Base-by-base conservation (phyloP, 1,284 basidiomycete species). In the Sporisorium exsertum region DNA sequence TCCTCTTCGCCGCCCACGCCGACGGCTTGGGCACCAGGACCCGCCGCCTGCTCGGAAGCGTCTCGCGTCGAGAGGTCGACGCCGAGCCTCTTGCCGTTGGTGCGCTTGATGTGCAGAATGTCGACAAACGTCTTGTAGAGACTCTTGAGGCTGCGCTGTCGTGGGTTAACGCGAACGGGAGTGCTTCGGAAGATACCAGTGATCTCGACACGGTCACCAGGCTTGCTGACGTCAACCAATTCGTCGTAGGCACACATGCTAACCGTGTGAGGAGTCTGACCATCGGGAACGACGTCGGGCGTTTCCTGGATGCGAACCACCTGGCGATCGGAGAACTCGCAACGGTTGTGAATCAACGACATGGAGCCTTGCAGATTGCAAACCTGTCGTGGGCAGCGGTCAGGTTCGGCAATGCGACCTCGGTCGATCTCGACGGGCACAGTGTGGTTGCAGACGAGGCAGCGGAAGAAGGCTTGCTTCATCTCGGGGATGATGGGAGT, bases 401-500 rank as follows among this genome's bases (percentile, higher is more conserved):
- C 89, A 1, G 97, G 96, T 86, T 99, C 96, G 83, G 92, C 91
- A 79, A 99, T 98, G 86, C 94, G 93, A 43, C 96, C 96, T 13
- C 95, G 91, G 86, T 98, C 95, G 63, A 99, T 97, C 83, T 97
- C 95, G 72, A 94, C 93, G 84, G 94, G 92, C 8, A 95, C 91
- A 6, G 95, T 97, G 86, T 99, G 95, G 65, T 92, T 92, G 86
- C 97, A 99, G 43, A 92, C 92, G n/a, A 94, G 88, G 87, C 96
- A 99, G 52, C 95, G 93, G 91, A 99, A 99, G 88, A 99, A 99
- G 33, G 95, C 96, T 82, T 91, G 47, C 87, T 94, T 95, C 97
- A 99, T 99, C 86, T 99, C 96, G 2, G 97, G 96, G 64, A 99
- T 98, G 82, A 99, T 92, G 5, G 96, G 94, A 0, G 96, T 98